Evolutionary conservation across 345 rosid genomes (phyloP).

Genomic region (Heritiera fomes): DNA sequence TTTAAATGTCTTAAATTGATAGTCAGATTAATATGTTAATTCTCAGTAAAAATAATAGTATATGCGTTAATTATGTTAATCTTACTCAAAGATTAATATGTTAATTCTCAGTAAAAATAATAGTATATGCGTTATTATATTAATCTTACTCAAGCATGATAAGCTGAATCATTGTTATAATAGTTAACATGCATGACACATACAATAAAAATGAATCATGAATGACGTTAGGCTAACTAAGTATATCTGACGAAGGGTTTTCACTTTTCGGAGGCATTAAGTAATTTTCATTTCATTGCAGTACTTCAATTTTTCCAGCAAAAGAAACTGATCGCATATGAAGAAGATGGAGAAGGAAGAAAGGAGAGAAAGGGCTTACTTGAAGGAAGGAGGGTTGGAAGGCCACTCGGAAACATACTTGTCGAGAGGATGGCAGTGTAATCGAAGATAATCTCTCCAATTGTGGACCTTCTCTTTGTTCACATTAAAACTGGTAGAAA

Average conservation of each 20-base stretch:
- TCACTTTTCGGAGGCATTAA: neutral
- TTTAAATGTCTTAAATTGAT: no score
- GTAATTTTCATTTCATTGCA: neutral
- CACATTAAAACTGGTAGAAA: conserved; percentile 81
- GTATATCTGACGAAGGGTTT: neutral
- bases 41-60: no score
- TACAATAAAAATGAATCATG: neutral
- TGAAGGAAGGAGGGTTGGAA: conserved; percentile 70
- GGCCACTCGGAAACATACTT: conserved; percentile 83
- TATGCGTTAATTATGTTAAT: no score
- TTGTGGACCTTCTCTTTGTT: conserved; percentile 75
- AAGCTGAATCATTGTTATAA: neutral
- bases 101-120: no score
- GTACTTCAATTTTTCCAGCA: neutral
- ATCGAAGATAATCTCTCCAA: conserved; percentile 89
- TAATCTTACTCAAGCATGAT: neutral
- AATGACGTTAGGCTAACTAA: conserved; percentile 5
- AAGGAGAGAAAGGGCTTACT: conserved; percentile 37
- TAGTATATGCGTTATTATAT: no score
- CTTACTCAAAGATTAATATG: neutral
- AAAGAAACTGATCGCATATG: neutral
- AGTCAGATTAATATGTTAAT: neutral
- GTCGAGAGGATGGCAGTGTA: conserved; percentile 72
- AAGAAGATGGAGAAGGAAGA: neutral
- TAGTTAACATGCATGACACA: neutral